Evolutionary conservation across 495 filamentous ascomycete genomes (phyloP).

Genomic region (Podospora pseudopauciseta): DNA sequence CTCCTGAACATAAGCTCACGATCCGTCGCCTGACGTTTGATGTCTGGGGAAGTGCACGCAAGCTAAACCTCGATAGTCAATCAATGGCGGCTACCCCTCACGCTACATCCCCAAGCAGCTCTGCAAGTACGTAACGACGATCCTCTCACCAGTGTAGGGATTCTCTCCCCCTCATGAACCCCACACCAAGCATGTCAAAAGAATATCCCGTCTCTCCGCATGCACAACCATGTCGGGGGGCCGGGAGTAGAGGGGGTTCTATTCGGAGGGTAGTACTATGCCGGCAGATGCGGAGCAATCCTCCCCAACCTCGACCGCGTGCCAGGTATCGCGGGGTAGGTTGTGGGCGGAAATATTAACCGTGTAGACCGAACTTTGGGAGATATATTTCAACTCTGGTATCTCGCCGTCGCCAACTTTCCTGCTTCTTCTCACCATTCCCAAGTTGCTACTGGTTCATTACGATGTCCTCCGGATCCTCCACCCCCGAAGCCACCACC

Average conservation of each 20-base stretch:
- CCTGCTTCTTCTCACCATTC: too few relatives aligned
- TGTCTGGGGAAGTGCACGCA: not conserved
- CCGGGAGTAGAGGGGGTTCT: not conserved
- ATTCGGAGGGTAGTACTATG: not conserved
- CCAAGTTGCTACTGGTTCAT: too few relatives aligned
- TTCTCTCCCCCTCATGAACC: not conserved
- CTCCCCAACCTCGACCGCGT: not conserved
- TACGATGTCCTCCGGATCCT: not conserved
- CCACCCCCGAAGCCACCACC: conserved; percentile 32
- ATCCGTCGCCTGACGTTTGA: not conserved
- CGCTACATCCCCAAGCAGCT: not conserved
- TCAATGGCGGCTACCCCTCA: not conserved
- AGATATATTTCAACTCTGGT: not conserved
- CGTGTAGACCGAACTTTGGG: not conserved
- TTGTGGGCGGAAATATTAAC: not conserved
- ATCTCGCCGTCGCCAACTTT: too few relatives aligned
- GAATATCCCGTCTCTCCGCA: not conserved
- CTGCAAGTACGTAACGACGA: not conserved
- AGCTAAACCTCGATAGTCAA: not conserved
- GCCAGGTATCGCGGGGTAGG: not conserved
- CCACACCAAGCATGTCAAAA: not conserved
- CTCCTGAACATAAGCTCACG: too few relatives aligned
- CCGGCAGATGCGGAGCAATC: not conserved
- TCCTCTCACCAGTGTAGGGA: not conserved
- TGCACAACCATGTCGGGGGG: not conserved